phyloP scores from a whole-genome alignment of 179 eudicot species.

The Sideroxylon spinosum region DNA sequence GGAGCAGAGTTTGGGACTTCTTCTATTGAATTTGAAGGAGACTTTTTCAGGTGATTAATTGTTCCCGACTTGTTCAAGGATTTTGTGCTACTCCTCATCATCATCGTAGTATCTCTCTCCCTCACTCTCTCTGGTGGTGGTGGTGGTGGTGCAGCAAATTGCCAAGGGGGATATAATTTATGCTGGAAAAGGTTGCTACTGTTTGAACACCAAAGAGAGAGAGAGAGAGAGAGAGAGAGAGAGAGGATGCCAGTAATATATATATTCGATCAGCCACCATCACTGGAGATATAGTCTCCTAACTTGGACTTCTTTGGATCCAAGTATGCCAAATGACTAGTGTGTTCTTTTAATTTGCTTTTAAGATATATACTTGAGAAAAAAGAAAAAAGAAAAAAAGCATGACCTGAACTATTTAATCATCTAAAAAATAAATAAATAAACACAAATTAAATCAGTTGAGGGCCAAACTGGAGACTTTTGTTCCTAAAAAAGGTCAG shows the following conservation, averaged over 20 bases:
- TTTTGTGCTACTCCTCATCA: constrained; percentile 11
- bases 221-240: background rate
- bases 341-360: no score
- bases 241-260: background rate
- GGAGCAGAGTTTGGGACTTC: background rate
- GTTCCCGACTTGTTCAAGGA: constrained; percentile 7
- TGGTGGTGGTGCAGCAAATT: constrained; percentile 11
- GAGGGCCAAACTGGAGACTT: background rate
- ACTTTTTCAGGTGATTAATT: background rate
- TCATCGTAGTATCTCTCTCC: no score
- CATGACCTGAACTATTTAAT: no score
- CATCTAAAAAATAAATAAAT: background rate
- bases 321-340: no score
- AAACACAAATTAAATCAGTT: background rate
- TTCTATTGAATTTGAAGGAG: constrained; percentile 13
- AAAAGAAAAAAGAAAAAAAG: no score
- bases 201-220: constrained; percentile 14
- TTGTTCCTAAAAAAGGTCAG: background rate
- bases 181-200: constrained; percentile 21
- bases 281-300: no score
- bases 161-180: constrained; percentile 19
- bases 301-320: no score
- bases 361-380: no score
- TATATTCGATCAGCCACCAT: no score
- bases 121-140: background rate